These are phyloP conservation scores for Penicillium crustosum DNA, from an alignment of 2,329 filamentous ascomycete genomes.

Conservation along the genomic window DNA sequence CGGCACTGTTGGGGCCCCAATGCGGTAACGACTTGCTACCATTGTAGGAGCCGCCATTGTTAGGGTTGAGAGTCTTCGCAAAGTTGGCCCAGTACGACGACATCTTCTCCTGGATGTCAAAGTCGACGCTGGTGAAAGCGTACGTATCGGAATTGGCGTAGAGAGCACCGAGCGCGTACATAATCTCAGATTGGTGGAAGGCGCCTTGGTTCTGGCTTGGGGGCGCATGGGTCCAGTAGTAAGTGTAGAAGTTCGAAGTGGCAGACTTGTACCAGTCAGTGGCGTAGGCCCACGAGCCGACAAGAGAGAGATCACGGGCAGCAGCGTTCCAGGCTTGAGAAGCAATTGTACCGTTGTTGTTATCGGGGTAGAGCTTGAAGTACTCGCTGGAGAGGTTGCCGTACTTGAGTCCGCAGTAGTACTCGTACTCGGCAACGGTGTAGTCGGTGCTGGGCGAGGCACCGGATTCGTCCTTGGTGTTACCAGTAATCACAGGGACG, in stretches of 20 bases:
- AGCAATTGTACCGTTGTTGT: conserved; percentile 24
- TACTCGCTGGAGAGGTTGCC: conserved; percentile 18
- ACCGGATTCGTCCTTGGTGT: conserved; percentile 37
- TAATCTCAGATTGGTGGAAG: conserved; percentile 42
- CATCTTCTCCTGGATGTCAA: conserved; percentile 32
- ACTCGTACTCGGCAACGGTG: conserved; percentile 29
- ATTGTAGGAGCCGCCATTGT: conserved; percentile 21
- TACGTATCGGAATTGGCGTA: conserved; percentile 34
- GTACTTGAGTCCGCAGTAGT: conserved; percentile 35
- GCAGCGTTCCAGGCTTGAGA: conserved; percentile 29
- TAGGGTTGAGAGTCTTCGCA: conserved; percentile 34
- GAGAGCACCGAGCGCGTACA: conserved; percentile 40
- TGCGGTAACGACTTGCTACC: conserved; percentile 17
- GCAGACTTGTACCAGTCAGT: conserved; percentile 30
- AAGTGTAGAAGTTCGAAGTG: conserved; percentile 34
- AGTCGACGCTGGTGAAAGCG: conserved; percentile 28
- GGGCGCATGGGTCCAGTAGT: conserved; percentile 40
- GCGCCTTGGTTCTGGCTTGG: conserved; percentile 39
- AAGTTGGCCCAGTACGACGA: conserved; percentile 40
- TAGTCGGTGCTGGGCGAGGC: conserved; percentile 24
- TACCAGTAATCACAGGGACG: conserved; percentile 40
- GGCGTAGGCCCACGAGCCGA: conserved; percentile 31
- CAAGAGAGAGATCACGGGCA: conserved; percentile 25
- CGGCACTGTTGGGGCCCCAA: conserved; percentile 24
- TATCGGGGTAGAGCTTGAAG: conserved; percentile 30